Evolutionary conservation across 768 basidiomycete species (phyloP), one percentile per base, ranked within the genome.

Genomic region (Mycena rosella): DNA sequence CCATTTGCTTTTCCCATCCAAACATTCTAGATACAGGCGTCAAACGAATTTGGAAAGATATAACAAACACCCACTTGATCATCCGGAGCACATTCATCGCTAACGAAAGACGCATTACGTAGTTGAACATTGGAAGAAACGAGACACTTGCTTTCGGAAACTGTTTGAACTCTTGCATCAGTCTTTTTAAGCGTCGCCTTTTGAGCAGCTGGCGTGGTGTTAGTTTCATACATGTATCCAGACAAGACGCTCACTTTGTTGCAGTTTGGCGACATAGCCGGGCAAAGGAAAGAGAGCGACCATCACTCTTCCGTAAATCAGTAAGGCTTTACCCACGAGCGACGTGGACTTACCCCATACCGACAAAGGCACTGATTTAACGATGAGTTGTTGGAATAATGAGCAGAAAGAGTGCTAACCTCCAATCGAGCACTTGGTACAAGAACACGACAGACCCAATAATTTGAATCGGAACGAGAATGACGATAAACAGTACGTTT

Each of bases 11-110:
- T n/a, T n/a, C n/a, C n/a, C n/a, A n/a, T n/a, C n/a, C n/a, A n/a
- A n/a, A n/a, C n/a, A n/a, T n/a, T n/a, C n/a, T n/a, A n/a, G n/a
- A n/a, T n/a, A n/a, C n/a, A n/a, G n/a, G n/a, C n/a, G n/a, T n/a
- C n/a, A n/a, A n/a, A n/a, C n/a, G n/a, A n/a, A 32, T 2, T 18
- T 4, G 11, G 11, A 48, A 38, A 10, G 26, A 20, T 5, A 17
- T 17, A 13, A 26, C 18, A 0, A 51, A 8, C 2, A 55, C 42
- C 3, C 22, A 79, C 76, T 93, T 92, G 76, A 91, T 80, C 87
- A 91, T 91, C 24, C 90, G 84, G 10, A 90, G 73, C 15, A 88
- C 84, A 59, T 84, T 85, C 74, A 89, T 81, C 6, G 81, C 89
- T 89, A 60, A n/a, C n/a, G n/a, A n/a, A n/a, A n/a, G n/a, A n/a